These are phyloP conservation scores for Trichoderma hamatum DNA, from an alignment of 2,329 filamentous ascomycete genomes.

Conservation along the genomic window DNA sequence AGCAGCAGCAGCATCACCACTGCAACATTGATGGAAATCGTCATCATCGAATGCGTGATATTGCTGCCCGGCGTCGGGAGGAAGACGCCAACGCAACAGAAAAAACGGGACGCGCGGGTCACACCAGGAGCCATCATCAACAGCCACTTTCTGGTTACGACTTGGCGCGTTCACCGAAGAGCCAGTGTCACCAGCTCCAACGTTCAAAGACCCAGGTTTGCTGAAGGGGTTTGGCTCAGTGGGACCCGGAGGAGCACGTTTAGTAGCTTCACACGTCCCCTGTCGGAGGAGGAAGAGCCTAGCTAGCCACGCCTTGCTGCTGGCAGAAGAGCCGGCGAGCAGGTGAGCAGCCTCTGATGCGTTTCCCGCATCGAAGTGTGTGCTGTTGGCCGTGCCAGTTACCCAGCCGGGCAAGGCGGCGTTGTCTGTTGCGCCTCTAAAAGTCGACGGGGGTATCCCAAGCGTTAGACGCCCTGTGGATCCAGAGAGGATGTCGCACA, in stretches of 20 bases:
- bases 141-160: conserved; percentile 12
- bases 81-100: conserved; percentile 8
- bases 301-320: not conserved
- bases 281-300: not conserved
- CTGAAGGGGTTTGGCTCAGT: not conserved
- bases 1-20: not conserved
- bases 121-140: conserved; percentile 24
- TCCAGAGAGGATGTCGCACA: conserved; percentile 38
- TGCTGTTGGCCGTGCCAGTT: conserved; percentile 31
- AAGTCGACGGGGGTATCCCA: conserved; percentile 30
- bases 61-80: not conserved
- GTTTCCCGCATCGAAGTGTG: conserved; percentile 4
- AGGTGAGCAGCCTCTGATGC: conserved; percentile 10
- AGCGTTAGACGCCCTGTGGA: conserved; percentile 40
- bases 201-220: not conserved
- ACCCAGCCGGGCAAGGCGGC: conserved; percentile 20
- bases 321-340: not conserved
- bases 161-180: conserved; percentile 19
- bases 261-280: not conserved
- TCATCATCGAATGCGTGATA: conserved; percentile 19
- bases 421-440: conserved; percentile 25
- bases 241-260: not conserved
- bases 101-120: conserved; percentile 27
- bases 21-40: conserved; percentile 4
- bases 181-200: conserved; percentile 7